phyloP scores from a whole-genome alignment of 2,329 filamentous ascomycete species.

The Aureobasidium sp. region DNA sequence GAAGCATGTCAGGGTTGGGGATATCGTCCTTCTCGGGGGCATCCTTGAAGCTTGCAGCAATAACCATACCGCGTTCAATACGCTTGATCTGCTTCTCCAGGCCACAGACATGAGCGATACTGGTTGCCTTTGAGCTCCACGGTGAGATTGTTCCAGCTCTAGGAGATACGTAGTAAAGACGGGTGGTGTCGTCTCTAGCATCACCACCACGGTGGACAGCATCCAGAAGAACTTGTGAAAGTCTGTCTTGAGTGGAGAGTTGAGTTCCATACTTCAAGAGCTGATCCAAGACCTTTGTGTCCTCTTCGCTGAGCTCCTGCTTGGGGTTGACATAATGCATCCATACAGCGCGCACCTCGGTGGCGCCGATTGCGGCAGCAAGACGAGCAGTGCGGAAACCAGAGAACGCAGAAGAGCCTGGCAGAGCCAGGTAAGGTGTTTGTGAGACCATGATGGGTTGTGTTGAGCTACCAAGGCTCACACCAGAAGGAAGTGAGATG shows the following conservation, averaged over 20 bases:
- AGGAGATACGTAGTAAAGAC: constrained; percentile 67
- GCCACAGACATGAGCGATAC: constrained; percentile 86
- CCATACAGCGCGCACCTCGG: constrained; percentile 44
- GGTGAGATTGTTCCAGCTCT: constrained; percentile 79
- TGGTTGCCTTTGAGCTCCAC: constrained; percentile 95
- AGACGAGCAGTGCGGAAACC: constrained; percentile 43
- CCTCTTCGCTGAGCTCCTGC: constrained; percentile 34
- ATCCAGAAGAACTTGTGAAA: constrained; percentile 41
- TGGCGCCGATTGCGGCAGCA: constrained; percentile 40
- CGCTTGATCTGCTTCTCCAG: constrained; percentile 64
- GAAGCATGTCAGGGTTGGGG: constrained; percentile 62
- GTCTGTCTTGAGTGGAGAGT: constrained; percentile 39
- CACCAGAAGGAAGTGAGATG: constrained; percentile 12
- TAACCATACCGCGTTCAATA: constrained; percentile 78
- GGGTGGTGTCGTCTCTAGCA: constrained; percentile 43
- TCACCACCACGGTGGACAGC: constrained; percentile 43
- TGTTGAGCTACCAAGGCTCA: constrained; percentile 15
- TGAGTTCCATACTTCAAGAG: constrained; percentile 54
- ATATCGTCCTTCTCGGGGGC: constrained; percentile 45
- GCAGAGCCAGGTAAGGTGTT: constrained; percentile 38
- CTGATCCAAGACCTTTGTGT: constrained; percentile 50
- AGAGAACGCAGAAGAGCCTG: constrained; percentile 50
- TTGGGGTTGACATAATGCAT: constrained; percentile 45
- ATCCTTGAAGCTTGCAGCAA: constrained; percentile 57
- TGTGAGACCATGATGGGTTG: constrained; percentile 18